Evolutionary conservation across 176 grass and related monocot genomes (phyloP), one percentile per base, ranked within the genome.

Genomic region (Avena sativa): DNA sequence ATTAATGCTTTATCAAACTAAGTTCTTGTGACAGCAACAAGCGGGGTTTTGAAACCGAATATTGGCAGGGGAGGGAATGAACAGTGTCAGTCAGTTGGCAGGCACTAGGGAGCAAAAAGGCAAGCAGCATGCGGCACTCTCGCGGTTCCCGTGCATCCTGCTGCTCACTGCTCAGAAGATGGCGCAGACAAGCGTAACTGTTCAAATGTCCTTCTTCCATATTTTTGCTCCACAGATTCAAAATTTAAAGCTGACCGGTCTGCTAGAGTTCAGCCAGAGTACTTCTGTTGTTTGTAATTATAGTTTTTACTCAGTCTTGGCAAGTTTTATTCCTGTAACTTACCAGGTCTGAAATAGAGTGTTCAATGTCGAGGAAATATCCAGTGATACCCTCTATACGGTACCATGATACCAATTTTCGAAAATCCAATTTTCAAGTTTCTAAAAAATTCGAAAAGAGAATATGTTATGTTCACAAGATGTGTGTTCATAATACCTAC

Each of bases 111-210:
- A 83, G 32, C 79, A 79, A 62, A 63, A 83, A 30, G 21, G 46
- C 8, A 2, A 74, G 13, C 82, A 32, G 43, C 26, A 4, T 48
- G 34, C 56, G 13, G 19, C 52, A 28, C 23, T 6, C 36, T 40
- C 30, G 81, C 36, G 50, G 57, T 60, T 81, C 59, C 69, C 70
- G 26, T 89, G 78, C 50, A 58, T 58, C 83, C 9, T 43, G 34
- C 51, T 14, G 20, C 43, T 48, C n/a, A 8, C 63, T 74, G n/a
- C 21, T n/a, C 80, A 87, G 34, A 87, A 76, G 62, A 62, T 46
- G 62, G 62, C 25, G 34, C 65, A 74, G 16, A 44, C 0, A 74
- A 71, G n/a, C 9, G 43, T 38, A 44, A 79, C 64, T 36, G 28
- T 60, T 63, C 15, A 36, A 12, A 46, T 3, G 71, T 75, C 78